These are phyloP conservation scores for Oryza rufipogon DNA, from an alignment of 176 grass and related monocot species.

Conservation along the genomic window DNA sequence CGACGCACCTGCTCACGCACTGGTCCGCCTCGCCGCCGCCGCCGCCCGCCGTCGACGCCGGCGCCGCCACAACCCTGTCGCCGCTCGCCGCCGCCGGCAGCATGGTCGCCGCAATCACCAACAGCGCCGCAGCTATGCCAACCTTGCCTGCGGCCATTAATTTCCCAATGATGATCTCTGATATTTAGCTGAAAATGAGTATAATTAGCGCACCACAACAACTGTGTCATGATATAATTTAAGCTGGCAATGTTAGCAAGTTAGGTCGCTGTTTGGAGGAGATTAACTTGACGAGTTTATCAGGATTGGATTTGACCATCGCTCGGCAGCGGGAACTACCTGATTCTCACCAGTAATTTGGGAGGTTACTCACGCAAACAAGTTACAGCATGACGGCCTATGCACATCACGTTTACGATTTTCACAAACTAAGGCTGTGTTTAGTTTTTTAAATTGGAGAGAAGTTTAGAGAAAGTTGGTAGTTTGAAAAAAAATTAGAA, in stretches of 20 bases:
- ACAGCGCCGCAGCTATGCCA: neutral
- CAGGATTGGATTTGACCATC: neutral
- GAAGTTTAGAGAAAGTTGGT: too few relatives aligned
- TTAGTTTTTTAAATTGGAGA: too few relatives aligned
- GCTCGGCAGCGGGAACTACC: neutral
- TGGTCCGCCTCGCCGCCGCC: neutral
- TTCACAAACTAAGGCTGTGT: too few relatives aligned
- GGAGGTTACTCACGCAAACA: too few relatives aligned
- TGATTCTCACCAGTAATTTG: neutral
- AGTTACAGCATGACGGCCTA: too few relatives aligned
- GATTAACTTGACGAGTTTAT: neutral
- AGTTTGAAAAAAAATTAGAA: too few relatives aligned
- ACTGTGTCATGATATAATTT: neutral
- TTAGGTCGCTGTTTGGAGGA: constrained; percentile 15
- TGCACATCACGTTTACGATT: too few relatives aligned
- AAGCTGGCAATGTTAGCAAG: neutral
- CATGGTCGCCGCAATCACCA: neutral
- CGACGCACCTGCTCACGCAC: constrained; percentile 30
- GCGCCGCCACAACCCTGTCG: neutral
- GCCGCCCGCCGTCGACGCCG: too few relatives aligned
- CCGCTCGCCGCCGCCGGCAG: too few relatives aligned
- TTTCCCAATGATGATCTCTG: neutral
- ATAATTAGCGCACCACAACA: neutral
- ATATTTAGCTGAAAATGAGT: neutral
- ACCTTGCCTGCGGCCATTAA: neutral